phyloP scores from a whole-genome alignment of 495 filamentous ascomycete species.

The Penicillium pancosmium region DNA sequence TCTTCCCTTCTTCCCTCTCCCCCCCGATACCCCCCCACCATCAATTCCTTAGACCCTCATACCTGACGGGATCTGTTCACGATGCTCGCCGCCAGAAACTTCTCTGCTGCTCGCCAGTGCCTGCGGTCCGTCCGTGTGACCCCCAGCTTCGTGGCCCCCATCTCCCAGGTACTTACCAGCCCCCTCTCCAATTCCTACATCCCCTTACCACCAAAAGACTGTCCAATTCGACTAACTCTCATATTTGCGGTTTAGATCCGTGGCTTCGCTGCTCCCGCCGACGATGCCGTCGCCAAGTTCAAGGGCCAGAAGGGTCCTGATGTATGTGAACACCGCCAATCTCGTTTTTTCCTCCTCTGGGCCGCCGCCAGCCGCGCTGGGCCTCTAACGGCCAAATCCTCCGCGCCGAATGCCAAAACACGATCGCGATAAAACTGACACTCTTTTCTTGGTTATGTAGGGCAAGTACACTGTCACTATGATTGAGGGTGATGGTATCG shows the following conservation, averaged over 20 bases:
- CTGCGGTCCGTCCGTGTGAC: constrained; percentile 52
- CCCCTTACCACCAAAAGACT: constrained; percentile 3
- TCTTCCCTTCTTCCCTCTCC: constrained; percentile 32
- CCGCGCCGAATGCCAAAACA: constrained; percentile 1
- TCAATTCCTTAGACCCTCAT: constrained; percentile 15
- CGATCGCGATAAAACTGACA: constrained; percentile 18
- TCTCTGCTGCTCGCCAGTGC: constrained; percentile 59
- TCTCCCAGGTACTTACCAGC: constrained; percentile 52
- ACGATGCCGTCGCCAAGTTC: constrained; percentile 88
- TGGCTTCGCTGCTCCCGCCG: constrained; percentile 53
- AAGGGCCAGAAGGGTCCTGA: constrained; percentile 83
- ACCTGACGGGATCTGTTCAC: constrained; percentile 37
- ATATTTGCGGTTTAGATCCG: constrained; percentile 35
- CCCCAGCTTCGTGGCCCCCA: constrained; percentile 49
- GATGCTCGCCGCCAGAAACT: constrained; percentile 63
- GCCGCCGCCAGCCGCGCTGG: constrained; percentile 29
- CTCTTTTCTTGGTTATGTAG: constrained; percentile 45
- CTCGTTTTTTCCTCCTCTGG: constrained; percentile 24
- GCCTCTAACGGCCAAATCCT: constrained; percentile 6
- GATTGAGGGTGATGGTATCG: constrained; percentile 98
- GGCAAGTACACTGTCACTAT: constrained; percentile 94
- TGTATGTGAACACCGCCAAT: constrained; percentile 53
- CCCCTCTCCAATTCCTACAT: background rate
- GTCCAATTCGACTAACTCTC: constrained; percentile 31
- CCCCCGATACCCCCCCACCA: constrained; percentile 28